Evolutionary conservation across 2,329 filamentous ascomycete genomes (phyloP), one percentile per base, ranked within the genome.

Genomic region (Aciculosporium take): DNA sequence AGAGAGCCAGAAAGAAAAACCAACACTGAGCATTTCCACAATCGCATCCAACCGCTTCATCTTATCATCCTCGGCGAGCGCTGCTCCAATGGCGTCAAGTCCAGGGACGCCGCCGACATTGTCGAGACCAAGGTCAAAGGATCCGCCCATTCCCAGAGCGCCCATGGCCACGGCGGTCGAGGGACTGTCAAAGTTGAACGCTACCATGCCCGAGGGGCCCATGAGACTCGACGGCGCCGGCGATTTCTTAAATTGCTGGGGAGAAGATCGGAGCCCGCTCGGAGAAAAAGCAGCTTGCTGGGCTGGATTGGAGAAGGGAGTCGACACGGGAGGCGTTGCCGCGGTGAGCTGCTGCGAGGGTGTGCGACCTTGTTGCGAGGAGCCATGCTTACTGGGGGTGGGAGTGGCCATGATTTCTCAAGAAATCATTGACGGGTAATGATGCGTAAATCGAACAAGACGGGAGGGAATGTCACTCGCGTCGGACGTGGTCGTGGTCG

Each of bases 321-420:
- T 81, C 28, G 76, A 79, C 20, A 77, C 76, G n/a, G 76, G 75
- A 12, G 77, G 77, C 5, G 76, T 80, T 3, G 72, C 74, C 5
- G 63, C 72, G 2, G 70, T 65, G 43, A 69, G 56, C 49, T 74
- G 56, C 49, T 74, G 70, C 12, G 71, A 75, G 32, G 68, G 63
- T 8, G 64, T 66, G 29, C 62, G 59, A 23, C 62, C 62, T 49
- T 65, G 63, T 49, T 65, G 62, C 27, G 62, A 64, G 23, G 56
- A 50, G 39, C 47, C 59, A 47, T 67, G 64, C 56, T 70, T 72
- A 56, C 66, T 67, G 8, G 68, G 58, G 7, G 68, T 71, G 8
- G 69, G 67, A 0, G 69, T 72, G 23, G 68, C 59, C 69, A 72
- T 72, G 39, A 31, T 45, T 45, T 20, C 13, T 33, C 6, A n/a